Percentiles rank a stretch among this genome's conserved stretches.
Evolutionary conservation across 164 flowering plant genomes (phyloP).

Genomic region (Vitis labrusca): DNA sequence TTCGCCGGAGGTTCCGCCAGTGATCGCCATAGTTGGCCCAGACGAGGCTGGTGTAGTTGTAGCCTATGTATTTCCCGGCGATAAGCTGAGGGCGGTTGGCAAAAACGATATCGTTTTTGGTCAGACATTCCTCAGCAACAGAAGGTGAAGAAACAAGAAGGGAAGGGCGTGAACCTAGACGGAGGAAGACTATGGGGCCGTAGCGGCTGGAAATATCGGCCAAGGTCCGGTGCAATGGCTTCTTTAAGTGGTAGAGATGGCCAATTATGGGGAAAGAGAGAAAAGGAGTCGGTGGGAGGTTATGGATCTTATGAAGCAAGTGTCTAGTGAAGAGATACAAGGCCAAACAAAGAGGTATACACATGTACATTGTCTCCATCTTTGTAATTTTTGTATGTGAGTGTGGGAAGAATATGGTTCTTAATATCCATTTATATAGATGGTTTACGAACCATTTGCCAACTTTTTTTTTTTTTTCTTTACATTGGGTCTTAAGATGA

Average conservation of each 20-base stretch:
- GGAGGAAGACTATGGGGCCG: slow-evolving; percentile 31
- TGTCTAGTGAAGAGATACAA: slow-evolving; percentile 14
- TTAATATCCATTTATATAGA: too few relatives aligned
- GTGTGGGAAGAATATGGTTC: too few relatives aligned
- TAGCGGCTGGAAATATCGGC: slow-evolving; percentile 18
- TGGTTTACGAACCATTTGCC: too few relatives aligned
- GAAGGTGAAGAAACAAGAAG: slow-evolving; percentile 50
- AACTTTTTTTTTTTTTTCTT: too few relatives aligned
- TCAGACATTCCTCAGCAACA: slow-evolving; percentile 46
- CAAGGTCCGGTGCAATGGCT: slow-evolving; percentile 40
- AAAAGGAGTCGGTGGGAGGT: slow-evolving; percentile 41
- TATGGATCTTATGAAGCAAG: slow-evolving; percentile 14
- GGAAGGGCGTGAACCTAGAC: slow-evolving; percentile 34
- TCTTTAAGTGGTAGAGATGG: slow-evolving; percentile 44
- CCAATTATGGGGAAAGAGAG: slow-evolving; percentile 44
- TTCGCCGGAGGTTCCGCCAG: slow-evolving; percentile 50
- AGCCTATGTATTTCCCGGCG: slow-evolving; percentile 32
- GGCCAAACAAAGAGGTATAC: too few relatives aligned
- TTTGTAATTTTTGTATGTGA: too few relatives aligned
- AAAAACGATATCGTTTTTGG: slow-evolving; percentile 46
- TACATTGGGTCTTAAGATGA: too few relatives aligned
- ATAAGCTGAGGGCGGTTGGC: slow-evolving; percentile 51
- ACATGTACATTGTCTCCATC: too few relatives aligned
- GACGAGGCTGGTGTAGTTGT: slow-evolving; percentile 26
- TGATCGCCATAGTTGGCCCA: slow-evolving; percentile 48